phyloP scores from a whole-genome alignment of 2,329 filamentous ascomycete species.

The Penicillium concentricum region DNA sequence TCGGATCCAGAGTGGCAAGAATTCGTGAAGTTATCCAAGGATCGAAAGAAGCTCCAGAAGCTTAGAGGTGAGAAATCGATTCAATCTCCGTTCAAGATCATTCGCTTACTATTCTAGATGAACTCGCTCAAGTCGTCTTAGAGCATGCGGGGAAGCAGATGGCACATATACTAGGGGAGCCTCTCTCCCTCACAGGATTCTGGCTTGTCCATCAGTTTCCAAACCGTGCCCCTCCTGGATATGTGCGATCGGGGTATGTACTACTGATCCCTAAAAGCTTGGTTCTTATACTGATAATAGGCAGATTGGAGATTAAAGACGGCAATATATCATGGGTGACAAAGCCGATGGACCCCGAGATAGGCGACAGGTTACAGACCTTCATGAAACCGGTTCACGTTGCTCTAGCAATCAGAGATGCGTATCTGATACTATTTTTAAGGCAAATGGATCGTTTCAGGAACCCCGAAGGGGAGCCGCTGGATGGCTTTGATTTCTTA shows the following conservation, averaged over 20 bases:
- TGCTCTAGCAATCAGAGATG: conserved; percentile 34
- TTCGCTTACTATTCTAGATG: conserved; percentile 36
- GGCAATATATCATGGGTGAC: conserved; percentile 28
- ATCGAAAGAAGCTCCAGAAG: conserved; percentile 48
- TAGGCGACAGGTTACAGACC: conserved; percentile 30
- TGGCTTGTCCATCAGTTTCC: conserved; percentile 66
- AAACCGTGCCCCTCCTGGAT: conserved; percentile 57
- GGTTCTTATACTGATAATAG: conserved; percentile 9
- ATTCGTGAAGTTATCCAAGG: conserved; percentile 59
- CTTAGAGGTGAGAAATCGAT: conserved; percentile 43
- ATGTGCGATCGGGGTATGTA: conserved; percentile 59
- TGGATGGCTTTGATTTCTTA: conserved; percentile 15
- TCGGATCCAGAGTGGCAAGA: conserved; percentile 63
- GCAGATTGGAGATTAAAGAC: conserved; percentile 30
- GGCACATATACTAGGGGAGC: conserved; percentile 47
- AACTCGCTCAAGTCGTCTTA: conserved; percentile 48
- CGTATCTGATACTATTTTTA: conserved; percentile 30
- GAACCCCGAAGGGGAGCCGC: conserved; percentile 13
- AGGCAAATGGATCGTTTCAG: conserved; percentile 29
- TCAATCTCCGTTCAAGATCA: conserved; percentile 6
- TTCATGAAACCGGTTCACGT: conserved; percentile 34
- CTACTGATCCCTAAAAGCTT: not conserved
- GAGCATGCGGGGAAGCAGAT: conserved; percentile 46
- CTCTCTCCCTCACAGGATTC: conserved; percentile 50
- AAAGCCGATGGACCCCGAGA: conserved; percentile 28